Base-by-base conservation (phyloP, 179 eudicot species). In the Amaranthus tricolor region DNA sequence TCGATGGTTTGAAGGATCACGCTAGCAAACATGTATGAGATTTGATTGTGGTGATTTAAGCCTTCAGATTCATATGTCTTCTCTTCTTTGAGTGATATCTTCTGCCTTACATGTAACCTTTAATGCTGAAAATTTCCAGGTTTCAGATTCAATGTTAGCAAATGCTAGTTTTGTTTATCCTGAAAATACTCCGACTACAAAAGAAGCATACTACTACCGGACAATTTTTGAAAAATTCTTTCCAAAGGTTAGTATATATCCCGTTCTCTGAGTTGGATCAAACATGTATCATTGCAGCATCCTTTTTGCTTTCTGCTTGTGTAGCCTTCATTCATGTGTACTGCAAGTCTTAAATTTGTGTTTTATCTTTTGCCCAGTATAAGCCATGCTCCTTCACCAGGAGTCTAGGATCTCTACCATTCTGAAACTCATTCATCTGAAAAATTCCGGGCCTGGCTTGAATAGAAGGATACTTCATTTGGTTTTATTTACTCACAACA, bases 1-100 rank as follows among this genome's bases (percentile, higher is more conserved):
- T 96, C 74, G 98, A 96, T 81, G 98, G 99, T 53, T 82, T 96
- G 77, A 96, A 93, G 83, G 96, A 89, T 74, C 98, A 93, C 60
- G 96, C 99, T n/a, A 82, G 80, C 85, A 75, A 79, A 71, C 97
- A 88, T 78, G 99, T 91, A 83, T 43, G 83, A 12, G 61, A 60
- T 44, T 31, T 59, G 20, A 1, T 61, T 50, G 31, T 44, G 44
- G 48, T 53, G 53, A 54, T 44, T 56, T 44, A 63, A 55, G 16
- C 20, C 48, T 56, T 71, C 51, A 14, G 9, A 57, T 24, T 21
- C 13, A 13, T 77, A 9, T 21, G 20, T 4, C 62, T 47, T 19
- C 9, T 6, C 13, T 40, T 17, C n/a, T 49, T 51, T 65, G 53
- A 47, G 10, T 57, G 11, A 55, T 68, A 21, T 66, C 16, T 72